Conservation (phyloP, 1,284 basidiomycete species). For the Tilletia walkeri region DNA sequence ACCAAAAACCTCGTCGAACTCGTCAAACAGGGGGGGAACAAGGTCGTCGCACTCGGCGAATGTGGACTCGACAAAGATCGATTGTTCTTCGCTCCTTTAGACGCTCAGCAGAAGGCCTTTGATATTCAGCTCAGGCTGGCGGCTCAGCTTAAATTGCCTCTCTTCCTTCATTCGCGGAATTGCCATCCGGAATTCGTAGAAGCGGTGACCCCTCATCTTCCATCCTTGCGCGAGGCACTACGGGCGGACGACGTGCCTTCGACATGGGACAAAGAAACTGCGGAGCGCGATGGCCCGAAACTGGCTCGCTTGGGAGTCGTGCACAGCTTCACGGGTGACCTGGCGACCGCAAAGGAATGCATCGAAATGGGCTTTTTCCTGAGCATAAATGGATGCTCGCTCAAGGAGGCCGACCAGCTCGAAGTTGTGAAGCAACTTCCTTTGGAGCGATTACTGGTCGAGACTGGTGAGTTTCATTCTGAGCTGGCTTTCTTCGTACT, state of each 20-base stretch:
- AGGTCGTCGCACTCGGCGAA: slow-evolving; percentile 71
- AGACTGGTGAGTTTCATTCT: slow-evolving; percentile 64
- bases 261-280: slow-evolving; percentile 22
- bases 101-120: slow-evolving; percentile 70
- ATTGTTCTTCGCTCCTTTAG: slow-evolving; percentile 67
- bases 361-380: slow-evolving; percentile 61
- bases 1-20: slow-evolving; percentile 59
- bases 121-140: slow-evolving; percentile 71
- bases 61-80: slow-evolving; percentile 87
- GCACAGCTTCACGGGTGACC: slow-evolving; percentile 78
- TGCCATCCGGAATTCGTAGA: slow-evolving; percentile 66
- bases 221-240: slow-evolving; percentile 13
- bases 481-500: neutral
- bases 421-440: slow-evolving; percentile 66
- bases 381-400: slow-evolving; percentile 76
- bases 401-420: slow-evolving; percentile 68
- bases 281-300: neutral
- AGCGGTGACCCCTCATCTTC: slow-evolving; percentile 60
- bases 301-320: slow-evolving; percentile 62
- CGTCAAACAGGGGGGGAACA: slow-evolving; percentile 22
- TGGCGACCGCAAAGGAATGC: slow-evolving; percentile 69
- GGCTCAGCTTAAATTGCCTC: slow-evolving; percentile 70
- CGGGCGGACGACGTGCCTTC: slow-evolving; percentile 7
- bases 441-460: slow-evolving; percentile 70
- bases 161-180: slow-evolving; percentile 81